A percentile compares a stretch with the other conserved stretches of the same genome.
phyloP scores from a whole-genome alignment of 2,329 filamentous ascomycete species.

The Sporothrix brasiliensis region DNA sequence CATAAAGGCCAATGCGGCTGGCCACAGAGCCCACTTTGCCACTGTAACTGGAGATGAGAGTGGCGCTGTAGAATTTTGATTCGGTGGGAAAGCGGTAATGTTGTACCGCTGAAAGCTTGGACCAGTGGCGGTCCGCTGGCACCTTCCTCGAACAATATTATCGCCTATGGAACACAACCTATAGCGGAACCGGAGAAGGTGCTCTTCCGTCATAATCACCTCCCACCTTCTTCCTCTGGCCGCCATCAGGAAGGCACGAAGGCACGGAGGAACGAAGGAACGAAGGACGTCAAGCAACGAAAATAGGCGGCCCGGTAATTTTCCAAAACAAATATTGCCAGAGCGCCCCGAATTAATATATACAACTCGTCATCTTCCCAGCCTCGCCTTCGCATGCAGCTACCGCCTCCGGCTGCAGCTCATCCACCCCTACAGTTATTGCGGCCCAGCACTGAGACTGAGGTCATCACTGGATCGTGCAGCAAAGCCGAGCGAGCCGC shows the following conservation, averaged over 20 bases:
- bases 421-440: not conserved
- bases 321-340: not conserved
- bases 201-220: slow-evolving; percentile 23
- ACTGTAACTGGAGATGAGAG: not conserved
- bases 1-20: not conserved
- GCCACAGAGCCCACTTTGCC: not conserved
- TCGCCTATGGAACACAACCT: slow-evolving; percentile 7
- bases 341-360: not conserved
- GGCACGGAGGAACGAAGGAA: slow-evolving; percentile 1
- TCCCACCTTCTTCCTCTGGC: not conserved
- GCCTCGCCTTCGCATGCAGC: slow-evolving; percentile 2
- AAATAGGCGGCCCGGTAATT: not conserved
- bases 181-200: slow-evolving; percentile 32
- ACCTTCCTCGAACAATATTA: slow-evolving; percentile 9
- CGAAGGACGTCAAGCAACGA: slow-evolving; percentile 13
- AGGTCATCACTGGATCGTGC: slow-evolving; percentile 13
- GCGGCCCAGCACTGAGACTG: slow-evolving; percentile 15
- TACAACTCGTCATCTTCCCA: not conserved
- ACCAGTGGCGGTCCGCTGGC: slow-evolving; percentile 6
- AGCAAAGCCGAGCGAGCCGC: not conserved
- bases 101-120: slow-evolving; percentile 9
- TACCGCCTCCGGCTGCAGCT: slow-evolving; percentile 19
- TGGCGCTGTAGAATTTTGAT: not conserved
- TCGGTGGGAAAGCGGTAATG: not conserved
- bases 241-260: slow-evolving; percentile 10